Evolutionary conservation across 768 basidiomycete species (phyloP), one percentile per base, ranked within the genome.

Genomic region (Gymnopilus dilepis): DNA sequence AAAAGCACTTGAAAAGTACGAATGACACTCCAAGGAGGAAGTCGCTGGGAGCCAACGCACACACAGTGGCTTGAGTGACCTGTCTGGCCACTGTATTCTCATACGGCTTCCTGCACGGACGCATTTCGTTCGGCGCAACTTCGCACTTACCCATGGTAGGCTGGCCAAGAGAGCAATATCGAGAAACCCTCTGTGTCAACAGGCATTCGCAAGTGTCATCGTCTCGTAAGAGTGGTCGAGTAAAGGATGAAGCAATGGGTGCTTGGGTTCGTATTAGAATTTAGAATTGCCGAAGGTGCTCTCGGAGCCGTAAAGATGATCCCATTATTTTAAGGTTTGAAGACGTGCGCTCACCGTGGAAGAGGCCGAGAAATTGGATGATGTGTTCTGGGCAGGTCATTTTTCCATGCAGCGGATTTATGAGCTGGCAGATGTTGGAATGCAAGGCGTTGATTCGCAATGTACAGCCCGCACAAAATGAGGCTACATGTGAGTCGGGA

Each of bases 321-420:
- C 30, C 48, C 45, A 40, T n/a, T 34, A 48, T 47, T 60, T 64
- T 70, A 70, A 70, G 63, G 69, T 70, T 70, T 68, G 65, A 2
- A 56, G 58, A 57, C 69, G 59, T 51, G 69, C 66, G 66, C 43
- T 65, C 61, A 54, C 58, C 60, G 59, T 58, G 60, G 61, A 59
- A 64, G 55, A 12, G 24, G 43, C 57, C 63, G 40, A 59, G 40
- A 59, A 52, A 59, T 45, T 50, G 34, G 42, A 45, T 58, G 42
- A 31, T 37, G 38, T 54, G 57, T 58, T 54, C 57, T 62, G 55
- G 56, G 38, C n/a, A 53, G 37, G 50, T 61, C 54, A n/a, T n/a
- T n/a, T 56, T 28, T 22, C 56, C 51, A 58, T 54, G 56, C 34
- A 43, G 51, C 58, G 57, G 52, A 52, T 62, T 34, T 43, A 37